A percentile compares a stretch with the other conserved stretches of the same genome.
phyloP scores from a whole-genome alignment of 768 basidiomycete genomes.

The Mycena leptocephala region DNA sequence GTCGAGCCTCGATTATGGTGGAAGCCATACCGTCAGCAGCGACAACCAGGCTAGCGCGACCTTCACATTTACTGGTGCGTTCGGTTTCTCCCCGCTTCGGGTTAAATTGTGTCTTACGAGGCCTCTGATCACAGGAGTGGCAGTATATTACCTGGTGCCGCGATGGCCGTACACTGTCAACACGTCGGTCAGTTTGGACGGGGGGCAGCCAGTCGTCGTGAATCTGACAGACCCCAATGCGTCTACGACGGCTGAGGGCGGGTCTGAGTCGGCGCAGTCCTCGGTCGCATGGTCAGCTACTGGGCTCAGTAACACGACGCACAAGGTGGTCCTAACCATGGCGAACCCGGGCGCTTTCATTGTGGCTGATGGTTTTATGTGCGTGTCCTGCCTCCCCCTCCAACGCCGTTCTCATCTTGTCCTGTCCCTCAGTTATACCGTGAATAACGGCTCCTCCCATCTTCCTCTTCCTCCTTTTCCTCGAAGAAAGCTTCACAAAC shows the following conservation, averaged over 20 bases:
- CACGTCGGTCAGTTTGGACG: constrained; percentile 58
- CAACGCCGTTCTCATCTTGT: too few species aligned
- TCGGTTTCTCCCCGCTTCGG: neutral
- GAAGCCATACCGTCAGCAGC: constrained; percentile 46
- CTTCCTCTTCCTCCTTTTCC: neutral
- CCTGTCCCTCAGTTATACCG: constrained; percentile 9
- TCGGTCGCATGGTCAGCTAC: constrained; percentile 19
- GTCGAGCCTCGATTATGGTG: constrained; percentile 52
- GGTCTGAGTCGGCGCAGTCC: constrained; percentile 19
- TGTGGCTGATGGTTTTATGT: constrained; percentile 30
- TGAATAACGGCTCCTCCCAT: constrained; percentile 13
- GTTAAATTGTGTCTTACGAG: neutral
- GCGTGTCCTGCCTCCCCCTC: neutral
- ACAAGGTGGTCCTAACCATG: constrained; percentile 12
- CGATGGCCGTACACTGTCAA: constrained; percentile 64
- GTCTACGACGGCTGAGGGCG: neutral
- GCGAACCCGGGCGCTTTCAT: neutral
- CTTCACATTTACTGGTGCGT: constrained; percentile 59
- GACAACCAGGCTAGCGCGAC: constrained; percentile 51
- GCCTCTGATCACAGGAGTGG: constrained; percentile 49
- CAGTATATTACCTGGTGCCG: constrained; percentile 61
- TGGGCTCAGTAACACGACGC: constrained; percentile 18
- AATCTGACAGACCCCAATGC: constrained; percentile 47
- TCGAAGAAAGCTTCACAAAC: too few species aligned
- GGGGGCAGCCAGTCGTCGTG: constrained; percentile 48